Evolutionary conservation across 2,329 filamentous ascomycete species (phyloP).

Genomic region (Fusarium fracticaudum): DNA sequence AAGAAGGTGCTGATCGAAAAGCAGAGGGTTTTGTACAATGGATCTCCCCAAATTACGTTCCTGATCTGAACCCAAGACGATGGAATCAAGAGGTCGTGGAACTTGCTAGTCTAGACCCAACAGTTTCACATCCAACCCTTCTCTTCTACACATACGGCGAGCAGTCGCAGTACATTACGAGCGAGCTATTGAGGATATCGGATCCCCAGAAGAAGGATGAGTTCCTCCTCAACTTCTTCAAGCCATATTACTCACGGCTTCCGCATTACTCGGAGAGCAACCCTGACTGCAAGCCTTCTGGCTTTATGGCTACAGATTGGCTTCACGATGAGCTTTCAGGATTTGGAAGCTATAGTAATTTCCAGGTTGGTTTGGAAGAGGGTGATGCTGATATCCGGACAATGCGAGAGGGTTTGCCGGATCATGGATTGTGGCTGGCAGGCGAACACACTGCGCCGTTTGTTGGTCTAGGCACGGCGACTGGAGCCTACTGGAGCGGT

Average conservation of each 20-base stretch:
- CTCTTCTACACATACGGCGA: conserved; percentile 83
- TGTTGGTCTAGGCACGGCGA: conserved; percentile 86
- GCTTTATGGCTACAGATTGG: conserved; percentile 79
- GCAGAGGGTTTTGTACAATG: conserved; percentile 79
- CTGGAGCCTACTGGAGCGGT: conserved; percentile 92
- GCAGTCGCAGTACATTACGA: conserved; percentile 65
- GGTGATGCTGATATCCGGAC: conserved; percentile 77
- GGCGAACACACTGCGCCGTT: conserved; percentile 93
- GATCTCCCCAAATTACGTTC: conserved; percentile 74
- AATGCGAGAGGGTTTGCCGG: conserved; percentile 70
- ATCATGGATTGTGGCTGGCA: conserved; percentile 81
- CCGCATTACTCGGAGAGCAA: conserved; percentile 69
- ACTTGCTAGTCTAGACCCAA: conserved; percentile 70
- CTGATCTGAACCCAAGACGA: conserved; percentile 65
- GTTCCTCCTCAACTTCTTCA: conserved; percentile 73
- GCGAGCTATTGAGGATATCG: conserved; percentile 52
- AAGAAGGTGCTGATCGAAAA: conserved; percentile 52
- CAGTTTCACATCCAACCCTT: conserved; percentile 77
- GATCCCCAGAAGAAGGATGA: conserved; percentile 59
- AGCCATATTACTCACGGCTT: conserved; percentile 80
- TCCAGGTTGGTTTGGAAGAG: conserved; percentile 76
- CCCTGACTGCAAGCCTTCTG: conserved; percentile 68
- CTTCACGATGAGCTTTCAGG: conserved; percentile 81
- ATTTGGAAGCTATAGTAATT: conserved; percentile 85
- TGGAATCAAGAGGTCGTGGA: conserved; percentile 85